Percentiles rank a stretch among this genome's conserved stretches.
Conservation (phyloP, 2,329 filamentous ascomycete genomes). For the Pseudogymnoascus sp. region DNA sequence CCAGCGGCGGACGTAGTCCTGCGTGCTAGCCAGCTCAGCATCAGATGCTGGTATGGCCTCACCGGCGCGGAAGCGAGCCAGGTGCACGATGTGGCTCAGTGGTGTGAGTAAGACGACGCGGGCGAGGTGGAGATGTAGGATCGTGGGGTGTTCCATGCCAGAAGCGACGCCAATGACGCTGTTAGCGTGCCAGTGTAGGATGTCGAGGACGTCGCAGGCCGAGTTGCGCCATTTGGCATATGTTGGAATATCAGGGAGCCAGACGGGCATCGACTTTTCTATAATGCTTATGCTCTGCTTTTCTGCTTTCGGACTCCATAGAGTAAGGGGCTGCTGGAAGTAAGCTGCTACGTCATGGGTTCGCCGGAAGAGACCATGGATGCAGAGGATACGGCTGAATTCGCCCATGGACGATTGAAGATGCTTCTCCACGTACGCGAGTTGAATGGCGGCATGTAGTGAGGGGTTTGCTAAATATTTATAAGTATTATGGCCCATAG, state of each 20-base stretch:
- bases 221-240: slow-evolving; percentile 39
- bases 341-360: slow-evolving; percentile 40
- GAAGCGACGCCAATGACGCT: slow-evolving; percentile 30
- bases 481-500: background rate
- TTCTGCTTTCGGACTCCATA: slow-evolving; percentile 35
- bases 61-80: slow-evolving; percentile 13
- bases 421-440: slow-evolving; percentile 40
- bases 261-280: slow-evolving; percentile 29
- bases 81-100: slow-evolving; percentile 18
- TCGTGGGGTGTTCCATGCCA: slow-evolving; percentile 35
- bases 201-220: slow-evolving; percentile 34
- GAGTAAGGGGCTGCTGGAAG: slow-evolving; percentile 36
- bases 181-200: slow-evolving; percentile 37
- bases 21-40: slow-evolving; percentile 21
- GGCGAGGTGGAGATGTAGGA: slow-evolving; percentile 35
- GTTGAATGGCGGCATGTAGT: slow-evolving; percentile 35
- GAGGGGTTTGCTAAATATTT: slow-evolving; percentile 25
- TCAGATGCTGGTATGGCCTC: background rate
- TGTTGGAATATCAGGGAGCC: slow-evolving; percentile 38
- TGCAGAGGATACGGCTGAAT: slow-evolving; percentile 38
- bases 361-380: slow-evolving; percentile 41
- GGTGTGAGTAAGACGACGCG: slow-evolving; percentile 34
- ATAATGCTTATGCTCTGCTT: slow-evolving; percentile 24
- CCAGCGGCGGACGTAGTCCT: slow-evolving; percentile 37
- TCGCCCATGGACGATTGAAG: slow-evolving; percentile 37